Conservation (phyloP, 306 rosid species). For the Dryas octopetala region DNA sequence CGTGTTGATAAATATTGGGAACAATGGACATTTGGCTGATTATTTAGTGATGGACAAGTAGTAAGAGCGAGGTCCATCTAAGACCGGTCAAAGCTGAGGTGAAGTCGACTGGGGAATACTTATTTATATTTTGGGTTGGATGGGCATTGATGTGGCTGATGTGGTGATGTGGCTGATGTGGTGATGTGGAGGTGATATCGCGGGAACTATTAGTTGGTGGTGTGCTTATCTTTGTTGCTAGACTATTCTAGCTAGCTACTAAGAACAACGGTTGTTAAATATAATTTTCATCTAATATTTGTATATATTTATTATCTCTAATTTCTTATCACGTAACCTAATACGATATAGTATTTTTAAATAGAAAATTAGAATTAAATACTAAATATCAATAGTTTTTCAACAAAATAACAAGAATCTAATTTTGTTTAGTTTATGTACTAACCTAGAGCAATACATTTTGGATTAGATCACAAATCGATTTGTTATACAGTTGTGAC, state of each 20-base stretch:
- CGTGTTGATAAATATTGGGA: not conserved
- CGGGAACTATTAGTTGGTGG: not conserved
- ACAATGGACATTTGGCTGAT: not conserved
- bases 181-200: not conserved
- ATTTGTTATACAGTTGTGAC: too few species aligned
- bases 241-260: not conserved
- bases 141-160: not conserved
- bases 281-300: not conserved
- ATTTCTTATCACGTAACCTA: too few species aligned
- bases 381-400: too few species aligned
- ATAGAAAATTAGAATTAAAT: too few species aligned
- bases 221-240: not conserved
- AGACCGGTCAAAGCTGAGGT: not conserved
- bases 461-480: too few species aligned
- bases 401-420: too few species aligned
- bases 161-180: not conserved
- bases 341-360: too few species aligned
- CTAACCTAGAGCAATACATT: too few species aligned
- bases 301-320: not conserved
- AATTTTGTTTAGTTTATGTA: too few species aligned
- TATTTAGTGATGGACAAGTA: too few species aligned
- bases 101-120: not conserved
- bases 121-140: not conserved
- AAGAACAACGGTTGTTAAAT: not conserved
- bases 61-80: not conserved